A percentile compares a stretch with the other conserved stretches of the same genome.
phyloP scores from a whole-genome alignment of 2,329 filamentous ascomycete genomes.

The Beauveria rudraprayagi region DNA sequence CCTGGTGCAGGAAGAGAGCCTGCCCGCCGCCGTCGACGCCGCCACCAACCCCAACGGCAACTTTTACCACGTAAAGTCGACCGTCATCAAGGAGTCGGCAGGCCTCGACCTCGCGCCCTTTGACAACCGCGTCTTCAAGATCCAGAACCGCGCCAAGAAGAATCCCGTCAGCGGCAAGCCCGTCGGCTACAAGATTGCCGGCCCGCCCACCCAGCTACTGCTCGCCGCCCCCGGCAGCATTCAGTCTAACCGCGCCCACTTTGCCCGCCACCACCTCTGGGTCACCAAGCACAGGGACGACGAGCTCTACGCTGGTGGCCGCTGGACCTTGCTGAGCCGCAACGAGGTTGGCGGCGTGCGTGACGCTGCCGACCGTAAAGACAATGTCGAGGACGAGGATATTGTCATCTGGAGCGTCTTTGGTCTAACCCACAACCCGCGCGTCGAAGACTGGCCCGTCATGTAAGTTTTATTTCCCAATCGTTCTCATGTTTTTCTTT shows the following conservation, averaged over 20 bases:
- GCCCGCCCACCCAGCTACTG: slow-evolving; percentile 30
- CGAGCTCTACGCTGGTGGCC: slow-evolving; percentile 37
- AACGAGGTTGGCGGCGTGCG: slow-evolving; percentile 26
- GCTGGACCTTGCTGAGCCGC: slow-evolving; percentile 37
- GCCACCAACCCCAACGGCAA: slow-evolving; percentile 42
- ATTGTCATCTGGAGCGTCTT: slow-evolving; percentile 50
- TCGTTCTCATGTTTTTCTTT: neutral
- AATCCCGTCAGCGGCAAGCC: slow-evolving; percentile 38
- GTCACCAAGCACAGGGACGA: slow-evolving; percentile 38
- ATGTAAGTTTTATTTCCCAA: slow-evolving; percentile 36
- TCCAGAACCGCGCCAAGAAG: slow-evolving; percentile 34
- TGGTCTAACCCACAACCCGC: slow-evolving; percentile 57
- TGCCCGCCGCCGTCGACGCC: slow-evolving; percentile 34
- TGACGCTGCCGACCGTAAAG: slow-evolving; percentile 32
- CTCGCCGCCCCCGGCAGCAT: slow-evolving; percentile 33
- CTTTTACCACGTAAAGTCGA: slow-evolving; percentile 34
- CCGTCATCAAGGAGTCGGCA: slow-evolving; percentile 33
- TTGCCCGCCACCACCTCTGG: slow-evolving; percentile 37
- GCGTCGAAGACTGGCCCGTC: slow-evolving; percentile 60
- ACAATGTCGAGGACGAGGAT: slow-evolving; percentile 41
- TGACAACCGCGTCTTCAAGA: slow-evolving; percentile 42
- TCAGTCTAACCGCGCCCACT: slow-evolving; percentile 33
- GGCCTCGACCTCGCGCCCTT: slow-evolving; percentile 41
- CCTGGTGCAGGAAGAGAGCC: slow-evolving; percentile 34
- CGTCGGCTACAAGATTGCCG: slow-evolving; percentile 40